These are phyloP conservation scores for Mycena floridula DNA, from an alignment of 768 basidiomycete species.

Conservation along the genomic window DNA sequence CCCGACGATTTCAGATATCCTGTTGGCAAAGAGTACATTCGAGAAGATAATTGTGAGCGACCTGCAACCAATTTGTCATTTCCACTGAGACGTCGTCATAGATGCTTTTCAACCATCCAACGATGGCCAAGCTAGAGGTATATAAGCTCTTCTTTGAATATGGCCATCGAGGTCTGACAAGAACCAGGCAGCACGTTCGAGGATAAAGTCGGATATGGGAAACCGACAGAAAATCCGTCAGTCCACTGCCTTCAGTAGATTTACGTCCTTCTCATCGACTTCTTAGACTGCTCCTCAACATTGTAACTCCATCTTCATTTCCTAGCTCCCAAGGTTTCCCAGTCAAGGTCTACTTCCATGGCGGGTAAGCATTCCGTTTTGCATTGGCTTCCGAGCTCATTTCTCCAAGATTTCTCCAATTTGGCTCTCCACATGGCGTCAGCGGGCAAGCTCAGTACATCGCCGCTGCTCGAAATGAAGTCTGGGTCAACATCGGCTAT, in stretches of 20 bases:
- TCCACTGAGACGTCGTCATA: conserved; percentile 14
- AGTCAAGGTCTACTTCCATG: conserved; percentile 73
- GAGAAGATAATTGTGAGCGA: conserved; percentile 49
- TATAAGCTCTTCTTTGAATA: not conserved
- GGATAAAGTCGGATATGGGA: conserved; percentile 60
- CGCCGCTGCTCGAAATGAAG: conserved; percentile 54
- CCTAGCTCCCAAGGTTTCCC: conserved; percentile 40
- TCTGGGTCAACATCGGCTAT: conserved; percentile 77
- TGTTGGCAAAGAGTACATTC: conserved; percentile 47
- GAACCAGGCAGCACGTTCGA: conserved; percentile 37
- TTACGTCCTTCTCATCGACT: conserved; percentile 2
- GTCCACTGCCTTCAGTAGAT: conserved; percentile 8
- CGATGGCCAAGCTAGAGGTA: conserved; percentile 58
- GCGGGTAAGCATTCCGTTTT: conserved; percentile 42
- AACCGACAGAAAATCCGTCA: conserved; percentile 69
- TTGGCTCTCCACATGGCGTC: conserved; percentile 66
- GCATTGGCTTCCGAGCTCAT: not conserved
- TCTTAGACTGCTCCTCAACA: conserved; percentile 57
- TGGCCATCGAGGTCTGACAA: not conserved
- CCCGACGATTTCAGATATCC: conserved; percentile 51
- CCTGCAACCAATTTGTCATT: conserved; percentile 1
- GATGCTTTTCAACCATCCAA: conserved; percentile 59
- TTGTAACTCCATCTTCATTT: conserved; percentile 52
- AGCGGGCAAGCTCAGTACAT: conserved; percentile 61
- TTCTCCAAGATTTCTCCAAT: conserved; percentile 60